Conservation (phyloP, 129 eudicot species). For the Artemisia argyi region DNA sequence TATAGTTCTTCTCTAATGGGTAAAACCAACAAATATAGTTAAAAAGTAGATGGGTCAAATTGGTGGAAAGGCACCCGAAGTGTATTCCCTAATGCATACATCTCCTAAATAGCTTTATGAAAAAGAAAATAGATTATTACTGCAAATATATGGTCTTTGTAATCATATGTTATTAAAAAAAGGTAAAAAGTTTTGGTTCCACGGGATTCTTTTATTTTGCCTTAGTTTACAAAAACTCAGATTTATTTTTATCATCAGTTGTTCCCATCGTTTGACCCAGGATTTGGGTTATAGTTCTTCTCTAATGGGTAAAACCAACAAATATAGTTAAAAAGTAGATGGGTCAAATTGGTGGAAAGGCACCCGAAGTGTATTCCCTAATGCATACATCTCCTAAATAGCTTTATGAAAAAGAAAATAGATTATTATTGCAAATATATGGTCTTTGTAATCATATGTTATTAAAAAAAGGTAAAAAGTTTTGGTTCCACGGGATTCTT, state of each 20-base stretch:
- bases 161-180: background rate
- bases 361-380: background rate
- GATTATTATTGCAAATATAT: background rate
- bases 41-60: background rate
- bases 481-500: background rate
- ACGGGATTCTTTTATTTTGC: background rate
- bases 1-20: background rate
- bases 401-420: background rate
- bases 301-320: background rate
- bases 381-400: background rate
- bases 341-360: background rate
- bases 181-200: background rate
- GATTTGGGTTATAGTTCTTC: background rate
- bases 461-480: background rate
- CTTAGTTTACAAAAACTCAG: background rate
- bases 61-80: background rate
- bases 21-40: background rate
- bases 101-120: background rate
- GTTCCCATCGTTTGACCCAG: background rate
- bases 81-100: background rate
- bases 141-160: background rate
- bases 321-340: background rate
- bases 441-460: background rate
- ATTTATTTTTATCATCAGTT: background rate
- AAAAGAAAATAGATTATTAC: background rate